Percentiles rank a stretch among this genome's conserved stretches.
phyloP scores from a whole-genome alignment of 495 filamentous ascomycete species.

The Pyronema domesticum region DNA sequence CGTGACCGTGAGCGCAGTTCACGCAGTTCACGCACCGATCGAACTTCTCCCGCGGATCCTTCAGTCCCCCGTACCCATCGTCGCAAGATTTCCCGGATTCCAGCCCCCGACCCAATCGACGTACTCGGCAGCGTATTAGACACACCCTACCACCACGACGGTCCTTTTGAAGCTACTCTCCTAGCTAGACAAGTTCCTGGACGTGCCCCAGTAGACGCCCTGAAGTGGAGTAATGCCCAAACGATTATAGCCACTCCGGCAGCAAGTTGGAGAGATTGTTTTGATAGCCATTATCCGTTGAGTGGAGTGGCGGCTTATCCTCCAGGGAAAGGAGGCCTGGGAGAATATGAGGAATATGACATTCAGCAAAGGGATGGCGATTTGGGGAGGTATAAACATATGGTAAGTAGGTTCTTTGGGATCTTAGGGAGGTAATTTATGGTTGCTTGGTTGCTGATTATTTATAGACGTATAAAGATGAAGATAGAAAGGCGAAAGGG shows the following conservation, averaged over 20 bases:
- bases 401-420: slow-evolving; percentile 35
- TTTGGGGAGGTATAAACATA: slow-evolving; percentile 48
- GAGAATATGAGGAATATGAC: slow-evolving; percentile 63
- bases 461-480: slow-evolving; percentile 40
- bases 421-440: background rate
- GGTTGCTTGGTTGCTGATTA: background rate
- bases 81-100: slow-evolving; percentile 37
- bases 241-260: slow-evolving; percentile 66
- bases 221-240: slow-evolving; percentile 53
- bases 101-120: slow-evolving; percentile 66
- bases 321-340: slow-evolving; percentile 49
- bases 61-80: background rate
- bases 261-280: slow-evolving; percentile 58
- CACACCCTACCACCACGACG: slow-evolving; percentile 67
- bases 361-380: slow-evolving; percentile 64
- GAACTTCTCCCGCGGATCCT: background rate
- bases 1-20: too few species aligned
- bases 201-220: slow-evolving; percentile 58
- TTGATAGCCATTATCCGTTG: slow-evolving; percentile 61
- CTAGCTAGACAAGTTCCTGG: slow-evolving; percentile 41
- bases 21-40: too few species aligned
- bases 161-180: slow-evolving; percentile 75
- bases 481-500: slow-evolving; percentile 59
- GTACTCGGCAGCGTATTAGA: slow-evolving; percentile 45
- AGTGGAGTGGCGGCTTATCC: slow-evolving; percentile 67